phyloP scores from a whole-genome alignment of 495 filamentous ascomycete species.

The Aspergillus homomorphus region DNA sequence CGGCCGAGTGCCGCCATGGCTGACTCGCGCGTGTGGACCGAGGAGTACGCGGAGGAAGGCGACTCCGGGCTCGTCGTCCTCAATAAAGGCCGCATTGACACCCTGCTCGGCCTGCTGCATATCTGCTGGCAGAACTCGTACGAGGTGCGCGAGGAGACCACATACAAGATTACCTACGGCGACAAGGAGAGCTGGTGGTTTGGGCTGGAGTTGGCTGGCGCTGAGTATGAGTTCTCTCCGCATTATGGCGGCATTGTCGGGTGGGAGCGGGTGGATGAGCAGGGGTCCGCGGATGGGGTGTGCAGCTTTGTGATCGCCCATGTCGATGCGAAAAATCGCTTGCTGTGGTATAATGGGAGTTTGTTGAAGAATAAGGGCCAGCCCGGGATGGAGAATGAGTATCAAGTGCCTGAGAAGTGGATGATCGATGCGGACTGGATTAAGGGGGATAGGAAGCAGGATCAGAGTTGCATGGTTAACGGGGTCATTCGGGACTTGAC shows the following conservation, averaged over 20 bases:
- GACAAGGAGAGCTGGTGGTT: conserved; percentile 14
- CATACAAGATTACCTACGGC: conserved; percentile 11
- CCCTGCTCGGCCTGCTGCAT: conserved; percentile 1
- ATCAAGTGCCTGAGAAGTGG: conserved; percentile 8
- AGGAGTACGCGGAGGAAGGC: conserved; percentile 11
- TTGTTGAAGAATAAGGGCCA: conserved; percentile 10
- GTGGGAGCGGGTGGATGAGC: neutral
- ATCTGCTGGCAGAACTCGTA: conserved; percentile 13
- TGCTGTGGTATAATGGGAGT: conserved; percentile 14
- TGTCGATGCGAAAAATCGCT: conserved; percentile 8
- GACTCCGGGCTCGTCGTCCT: conserved; percentile 10
- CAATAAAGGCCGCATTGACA: conserved; percentile 4
- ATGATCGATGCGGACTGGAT: conserved; percentile 13
- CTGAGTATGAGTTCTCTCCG: conserved; percentile 6
- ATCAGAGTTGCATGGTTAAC: conserved; percentile 8
- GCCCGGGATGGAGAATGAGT: conserved; percentile 3
- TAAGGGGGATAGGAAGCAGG: conserved; percentile 9
- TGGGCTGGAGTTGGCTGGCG: conserved; percentile 5
- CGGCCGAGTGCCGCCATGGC: conserved; percentile 4
- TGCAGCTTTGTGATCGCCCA: conserved; percentile 13
- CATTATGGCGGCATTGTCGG: conserved; percentile 13
- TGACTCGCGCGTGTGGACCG: conserved; percentile 7
- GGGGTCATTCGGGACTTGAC: conserved; percentile 1
- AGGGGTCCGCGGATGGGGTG: neutral
- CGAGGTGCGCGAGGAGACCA: conserved; percentile 8